phyloP scores from a whole-genome alignment of 495 filamentous ascomycete species.

The Hypoxylon subgilvum region DNA sequence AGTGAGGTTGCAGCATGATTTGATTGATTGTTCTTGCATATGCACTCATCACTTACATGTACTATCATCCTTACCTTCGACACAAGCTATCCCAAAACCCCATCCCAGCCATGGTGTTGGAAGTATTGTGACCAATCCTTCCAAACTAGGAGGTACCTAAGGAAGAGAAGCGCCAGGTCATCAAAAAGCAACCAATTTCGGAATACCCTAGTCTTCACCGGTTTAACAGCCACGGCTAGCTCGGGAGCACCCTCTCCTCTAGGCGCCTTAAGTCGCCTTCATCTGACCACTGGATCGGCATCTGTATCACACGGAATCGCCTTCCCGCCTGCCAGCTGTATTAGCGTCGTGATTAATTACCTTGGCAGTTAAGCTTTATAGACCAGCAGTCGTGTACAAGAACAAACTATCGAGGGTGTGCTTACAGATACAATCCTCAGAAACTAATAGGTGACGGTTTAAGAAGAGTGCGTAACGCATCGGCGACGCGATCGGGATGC shows the following conservation, averaged over 20 bases:
- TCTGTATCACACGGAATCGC: slow-evolving; percentile 23
- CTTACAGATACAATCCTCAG: background rate
- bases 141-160: slow-evolving; percentile 11
- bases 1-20: slow-evolving; percentile 1
- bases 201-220: slow-evolving; percentile 10
- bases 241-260: slow-evolving; percentile 3
- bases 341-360: slow-evolving; percentile 19
- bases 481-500: background rate
- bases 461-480: slow-evolving; percentile 16
- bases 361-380: slow-evolving; percentile 14
- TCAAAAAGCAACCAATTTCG: slow-evolving; percentile 10
- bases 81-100: background rate
- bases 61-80: background rate
- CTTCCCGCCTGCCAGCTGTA: slow-evolving; percentile 16
- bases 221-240: slow-evolving; percentile 6
- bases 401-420: background rate
- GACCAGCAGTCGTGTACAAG: slow-evolving; percentile 1
- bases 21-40: slow-evolving; percentile 9
- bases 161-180: slow-evolving; percentile 4
- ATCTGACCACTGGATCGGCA: slow-evolving; percentile 36
- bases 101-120: slow-evolving; percentile 4
- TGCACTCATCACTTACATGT: slow-evolving; percentile 24
- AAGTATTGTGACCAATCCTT: slow-evolving; percentile 15
- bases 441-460: background rate
- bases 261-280: slow-evolving; percentile 6